Evolutionary conservation across 2,329 filamentous ascomycete species (phyloP), one percentile per base, ranked within the genome.

Genomic region (Fusarium gaditjirri): DNA sequence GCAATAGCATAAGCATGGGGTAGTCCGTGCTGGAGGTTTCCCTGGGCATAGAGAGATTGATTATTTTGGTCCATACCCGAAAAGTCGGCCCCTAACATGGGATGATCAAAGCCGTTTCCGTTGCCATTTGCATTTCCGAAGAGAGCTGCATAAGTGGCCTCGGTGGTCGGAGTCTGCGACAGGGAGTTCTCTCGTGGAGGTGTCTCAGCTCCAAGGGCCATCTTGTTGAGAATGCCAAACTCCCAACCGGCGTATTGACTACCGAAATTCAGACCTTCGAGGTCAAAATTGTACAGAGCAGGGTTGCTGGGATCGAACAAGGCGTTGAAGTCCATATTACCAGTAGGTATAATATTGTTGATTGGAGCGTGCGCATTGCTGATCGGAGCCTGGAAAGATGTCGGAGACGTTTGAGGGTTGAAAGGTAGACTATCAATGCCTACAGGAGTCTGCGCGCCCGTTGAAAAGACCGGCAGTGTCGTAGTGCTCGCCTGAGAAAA

Each of bases 191-290:
- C 93, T 60, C 90, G 90, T 9, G 92, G 89, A 11, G 92, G 90
- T 21, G 91, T 93, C 75, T 96, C 93, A n/a, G 91, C 92, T 19
- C 93, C 66, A 17, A 83, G 72, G 9, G 94, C 94, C 93, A 99
- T 97, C 80, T 98, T 95, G 33, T 94, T 94, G 1, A 99, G 89
- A 89, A 98, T 98, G 59, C 94, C 93, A 80, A 98, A 98, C 81
- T 98, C 96, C 81, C 97, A 87, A 23, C 95, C 95, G 67, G 95
- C 95, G 79, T 98, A 99, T 72, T 97, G 94, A 79, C 96, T 98
- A 61, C 94, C 95, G 81, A 98, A 99, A 62, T 84, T 83, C 80
- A 98, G 88, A 65, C 94, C 94, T 61, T 97, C 94, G 16, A 98
- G 89, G 80, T 98, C 95, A 81, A 98, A 97, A 80, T 98, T 98